These are phyloP conservation scores for Xanthoparmelia taractica DNA, from an alignment of 495 filamentous ascomycete genomes.

Conservation along the genomic window DNA sequence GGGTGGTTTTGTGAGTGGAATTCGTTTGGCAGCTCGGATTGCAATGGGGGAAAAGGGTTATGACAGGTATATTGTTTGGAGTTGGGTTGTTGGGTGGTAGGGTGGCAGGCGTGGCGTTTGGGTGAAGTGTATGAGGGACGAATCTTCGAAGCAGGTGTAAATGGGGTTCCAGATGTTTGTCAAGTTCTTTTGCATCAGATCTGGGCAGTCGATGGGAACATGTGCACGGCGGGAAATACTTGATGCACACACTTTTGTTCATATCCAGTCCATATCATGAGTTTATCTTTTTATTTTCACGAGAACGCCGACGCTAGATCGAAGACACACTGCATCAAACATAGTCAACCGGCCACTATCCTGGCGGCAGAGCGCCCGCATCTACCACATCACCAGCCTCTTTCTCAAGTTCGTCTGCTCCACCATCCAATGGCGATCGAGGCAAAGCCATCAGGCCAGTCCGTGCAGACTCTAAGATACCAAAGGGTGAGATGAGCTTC, in stretches of 20 bases:
- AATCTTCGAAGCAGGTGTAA: neutral
- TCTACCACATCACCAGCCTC: conserved; percentile 93
- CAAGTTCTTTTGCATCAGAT: too few species aligned
- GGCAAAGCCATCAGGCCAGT: conserved; percentile 96
- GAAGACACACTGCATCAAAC: neutral
- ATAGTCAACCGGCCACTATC: conserved; percentile 42
- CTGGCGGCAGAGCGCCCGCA: conserved; percentile 82
- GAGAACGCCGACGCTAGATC: conserved; percentile 22
- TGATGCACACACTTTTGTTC: neutral
- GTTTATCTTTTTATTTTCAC: too few species aligned
- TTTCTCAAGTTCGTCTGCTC: conserved; percentile 61
- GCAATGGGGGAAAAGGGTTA: too few species aligned
- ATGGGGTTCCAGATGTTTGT: too few species aligned
- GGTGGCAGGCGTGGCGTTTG: neutral
- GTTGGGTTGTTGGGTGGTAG: neutral
- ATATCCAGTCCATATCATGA: neutral
- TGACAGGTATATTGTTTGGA: too few species aligned
- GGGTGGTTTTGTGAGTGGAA: conserved; percentile 49
- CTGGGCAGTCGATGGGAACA: neutral
- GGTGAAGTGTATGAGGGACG: neutral
- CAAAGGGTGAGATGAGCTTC: conserved; percentile 92
- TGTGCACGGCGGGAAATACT: neutral
- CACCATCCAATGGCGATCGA: conserved; percentile 74
- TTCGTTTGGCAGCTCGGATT: too few species aligned
- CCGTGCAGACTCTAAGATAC: conserved; percentile 87